These are phyloP conservation scores for Monosporascus sp. DNA, from an alignment of 2,329 filamentous ascomycete species.

Conservation along the genomic window DNA sequence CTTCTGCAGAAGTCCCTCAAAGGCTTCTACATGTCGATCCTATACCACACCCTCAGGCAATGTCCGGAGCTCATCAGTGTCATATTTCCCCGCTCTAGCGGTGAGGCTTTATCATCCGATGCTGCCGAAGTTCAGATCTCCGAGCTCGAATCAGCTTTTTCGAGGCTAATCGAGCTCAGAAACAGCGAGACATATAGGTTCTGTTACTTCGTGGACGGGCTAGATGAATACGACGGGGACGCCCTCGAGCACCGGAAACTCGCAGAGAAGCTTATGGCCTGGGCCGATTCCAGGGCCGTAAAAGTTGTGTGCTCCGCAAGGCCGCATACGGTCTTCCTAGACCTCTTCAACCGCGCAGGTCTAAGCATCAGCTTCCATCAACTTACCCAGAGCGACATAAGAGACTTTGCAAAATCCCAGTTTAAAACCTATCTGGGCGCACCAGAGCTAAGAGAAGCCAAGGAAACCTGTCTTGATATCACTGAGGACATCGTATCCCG, in stretches of 20 bases:
- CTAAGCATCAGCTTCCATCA: not conserved
- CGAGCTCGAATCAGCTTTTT: not conserved
- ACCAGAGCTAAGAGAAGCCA: not conserved
- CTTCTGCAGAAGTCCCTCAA: not conserved
- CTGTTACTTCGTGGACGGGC: not conserved
- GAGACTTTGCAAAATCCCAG: not conserved
- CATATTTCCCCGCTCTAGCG: not conserved
- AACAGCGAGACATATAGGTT: not conserved
- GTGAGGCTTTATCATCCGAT: not conserved
- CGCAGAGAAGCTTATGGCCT: not conserved
- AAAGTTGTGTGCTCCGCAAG: not conserved
- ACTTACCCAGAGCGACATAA: not conserved
- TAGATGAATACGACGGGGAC: not conserved
- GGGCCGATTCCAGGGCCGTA: not conserved
- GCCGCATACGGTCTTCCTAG: not conserved
- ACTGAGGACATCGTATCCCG: not conserved
- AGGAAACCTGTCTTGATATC: not conserved
- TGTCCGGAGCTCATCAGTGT: not conserved
- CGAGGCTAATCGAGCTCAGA: not conserved
- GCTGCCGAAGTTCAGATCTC: not conserved
- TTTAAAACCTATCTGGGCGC: not conserved
- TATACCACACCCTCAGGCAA: not conserved
- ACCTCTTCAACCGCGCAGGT: not conserved
- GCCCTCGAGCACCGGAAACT: not conserved
- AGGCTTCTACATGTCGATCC: not conserved